Evolutionary conservation across 2,329 filamentous ascomycete genomes (phyloP).

Genomic region (Seiridium cupressi): DNA sequence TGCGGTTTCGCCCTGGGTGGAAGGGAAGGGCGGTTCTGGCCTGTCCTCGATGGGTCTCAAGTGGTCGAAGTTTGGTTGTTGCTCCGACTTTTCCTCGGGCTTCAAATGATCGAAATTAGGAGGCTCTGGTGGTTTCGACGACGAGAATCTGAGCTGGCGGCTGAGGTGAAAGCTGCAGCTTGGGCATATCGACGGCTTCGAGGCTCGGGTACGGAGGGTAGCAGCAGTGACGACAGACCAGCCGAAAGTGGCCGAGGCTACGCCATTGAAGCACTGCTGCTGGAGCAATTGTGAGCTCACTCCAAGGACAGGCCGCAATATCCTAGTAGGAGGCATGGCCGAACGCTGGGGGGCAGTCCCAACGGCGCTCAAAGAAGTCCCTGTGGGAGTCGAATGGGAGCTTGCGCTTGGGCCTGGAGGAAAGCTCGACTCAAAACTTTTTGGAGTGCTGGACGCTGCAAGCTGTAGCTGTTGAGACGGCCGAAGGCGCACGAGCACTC

Average conservation of each 20-base stretch:
- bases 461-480: neutral
- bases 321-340: constrained; percentile 9
- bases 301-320: constrained; percentile 9
- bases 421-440: neutral
- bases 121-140: constrained; percentile 16
- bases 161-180: constrained; percentile 20
- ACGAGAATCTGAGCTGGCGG: constrained; percentile 25
- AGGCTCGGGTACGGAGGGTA: neutral
- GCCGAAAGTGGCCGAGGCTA: neutral
- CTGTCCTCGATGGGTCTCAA: neutral
- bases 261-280: constrained; percentile 2
- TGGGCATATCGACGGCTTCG: constrained; percentile 22
- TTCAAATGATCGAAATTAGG: constrained; percentile 6
- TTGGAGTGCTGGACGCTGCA: neutral
- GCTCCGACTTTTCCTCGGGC: neutral
- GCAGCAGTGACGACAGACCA: constrained; percentile 16
- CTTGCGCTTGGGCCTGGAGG: too few relatives aligned
- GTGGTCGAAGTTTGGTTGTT: neutral
- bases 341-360: neutral
- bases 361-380: neutral
- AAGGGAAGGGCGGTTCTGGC: constrained; percentile 5
- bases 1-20: neutral
- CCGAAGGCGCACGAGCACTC: neutral
- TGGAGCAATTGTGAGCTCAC: constrained; percentile 7
- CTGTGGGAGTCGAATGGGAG: neutral